Evolutionary conservation across 108 stramenopile species (phyloP).

Genomic region (Discostella stelligeroides): DNA sequence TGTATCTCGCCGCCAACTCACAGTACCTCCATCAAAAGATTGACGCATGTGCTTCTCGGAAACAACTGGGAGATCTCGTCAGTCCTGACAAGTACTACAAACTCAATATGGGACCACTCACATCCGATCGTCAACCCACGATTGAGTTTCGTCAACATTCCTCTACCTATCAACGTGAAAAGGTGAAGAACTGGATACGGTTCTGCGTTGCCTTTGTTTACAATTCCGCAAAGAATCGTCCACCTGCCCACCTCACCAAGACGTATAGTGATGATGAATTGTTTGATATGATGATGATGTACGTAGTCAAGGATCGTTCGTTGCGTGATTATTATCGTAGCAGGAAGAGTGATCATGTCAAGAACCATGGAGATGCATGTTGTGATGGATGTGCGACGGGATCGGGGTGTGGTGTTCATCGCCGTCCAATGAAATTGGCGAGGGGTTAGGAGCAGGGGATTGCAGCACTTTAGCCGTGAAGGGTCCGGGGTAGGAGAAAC

Average conservation of each 20-base stretch:
- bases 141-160: slow-evolving; percentile 75
- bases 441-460: slow-evolving; percentile 3
- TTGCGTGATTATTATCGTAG: slow-evolving; percentile 48
- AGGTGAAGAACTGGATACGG: slow-evolving; percentile 58
- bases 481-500: too few relatives aligned
- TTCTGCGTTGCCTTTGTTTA: slow-evolving; percentile 49
- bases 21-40: slow-evolving; percentile 23
- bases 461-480: neutral
- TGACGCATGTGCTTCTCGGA: slow-evolving; percentile 20
- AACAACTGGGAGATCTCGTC: slow-evolving; percentile 38
- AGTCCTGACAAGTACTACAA: slow-evolving; percentile 60
- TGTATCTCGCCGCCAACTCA: neutral
- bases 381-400: slow-evolving; percentile 36
- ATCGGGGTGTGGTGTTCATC: slow-evolving; percentile 5
- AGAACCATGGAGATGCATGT: slow-evolving; percentile 10
- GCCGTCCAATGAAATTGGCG: slow-evolving; percentile 4
- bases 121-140: slow-evolving; percentile 53
- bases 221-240: slow-evolving; percentile 32
- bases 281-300: slow-evolving; percentile 51
- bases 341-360: slow-evolving; percentile 23
- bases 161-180: slow-evolving; percentile 35
- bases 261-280: slow-evolving; percentile 23
- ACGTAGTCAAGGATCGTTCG: slow-evolving; percentile 55
- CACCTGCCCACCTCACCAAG: slow-evolving; percentile 12
- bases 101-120: slow-evolving; percentile 56